Base-by-base conservation (phyloP, 2,329 filamentous ascomycete genomes). In the Fusarium protoensiforme region DNA sequence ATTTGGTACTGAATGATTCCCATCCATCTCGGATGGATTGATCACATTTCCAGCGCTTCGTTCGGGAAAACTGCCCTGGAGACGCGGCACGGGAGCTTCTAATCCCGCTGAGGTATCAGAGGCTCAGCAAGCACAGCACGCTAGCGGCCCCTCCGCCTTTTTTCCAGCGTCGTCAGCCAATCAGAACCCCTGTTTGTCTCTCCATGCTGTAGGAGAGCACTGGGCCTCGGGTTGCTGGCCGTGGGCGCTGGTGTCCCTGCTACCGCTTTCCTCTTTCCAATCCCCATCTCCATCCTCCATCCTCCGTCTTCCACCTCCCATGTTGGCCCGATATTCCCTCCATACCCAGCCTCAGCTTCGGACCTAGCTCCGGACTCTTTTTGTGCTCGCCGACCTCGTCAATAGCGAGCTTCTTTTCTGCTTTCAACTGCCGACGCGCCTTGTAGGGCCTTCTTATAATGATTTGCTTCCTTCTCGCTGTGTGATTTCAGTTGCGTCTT, bases 361-460 rank as follows among this genome's bases (percentile, higher is more conserved):
- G 29, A 24, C 51, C 31, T 27, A 43, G 35, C 56, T 29, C 38
- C 36, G 24, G 31, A 57, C 31, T 35, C 27, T 46, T 41, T 39
- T 60, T 43, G 38, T 46, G 35, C 46, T 51, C 27, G 10, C 22
- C 33, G 60, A 61, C 24, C 29, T 29, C 38, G 22, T 43, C 56
- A 35, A 60, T 39, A 62, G 36, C 58, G 54, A 46, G 39, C 61
- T 71, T 61, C 61, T 68, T 61, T 69, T 61, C 61, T 58, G 38
- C 38, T 61, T 69, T 63, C 58, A 65, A 59, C 51, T 36, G 16
- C 39, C 64, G 65, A 78, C 77, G 77, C 77, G 73, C 71, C 71
- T 69, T 79, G 75, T 53, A 80, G 80, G 78, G 72, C 76, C 70
- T 67, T 72, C 73, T 77, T 77, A 82, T 78, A 71, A 82, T 82